Conservation (phyloP, 768 basidiomycete species). For the Glaciozyma antarctica region DNA sequence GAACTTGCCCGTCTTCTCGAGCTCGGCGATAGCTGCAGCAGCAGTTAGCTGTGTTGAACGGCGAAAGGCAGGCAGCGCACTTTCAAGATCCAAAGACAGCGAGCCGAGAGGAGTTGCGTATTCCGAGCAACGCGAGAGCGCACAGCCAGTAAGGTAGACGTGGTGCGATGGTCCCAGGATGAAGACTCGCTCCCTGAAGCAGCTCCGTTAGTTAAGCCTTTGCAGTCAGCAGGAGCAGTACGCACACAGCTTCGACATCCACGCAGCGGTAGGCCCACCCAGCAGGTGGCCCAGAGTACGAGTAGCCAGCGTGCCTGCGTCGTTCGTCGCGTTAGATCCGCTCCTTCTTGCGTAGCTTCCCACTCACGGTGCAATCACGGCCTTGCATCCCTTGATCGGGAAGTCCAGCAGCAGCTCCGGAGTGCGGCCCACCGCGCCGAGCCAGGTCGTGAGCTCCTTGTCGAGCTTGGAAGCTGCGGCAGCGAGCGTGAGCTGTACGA, state of each 20-base stretch:
- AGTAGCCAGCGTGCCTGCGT: constrained; percentile 84
- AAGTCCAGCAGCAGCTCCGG: constrained; percentile 26
- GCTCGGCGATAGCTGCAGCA: constrained; percentile 54
- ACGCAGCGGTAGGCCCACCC: constrained; percentile 94
- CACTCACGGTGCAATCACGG: constrained; percentile 88
- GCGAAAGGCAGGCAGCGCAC: constrained; percentile 46
- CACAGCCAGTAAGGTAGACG: constrained; percentile 74
- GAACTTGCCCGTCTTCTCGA: constrained; percentile 60
- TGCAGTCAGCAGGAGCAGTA: constrained; percentile 12
- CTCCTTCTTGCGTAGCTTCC: too few relatives aligned
- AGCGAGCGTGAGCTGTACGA: not conserved
- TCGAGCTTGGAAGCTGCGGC: constrained; percentile 51
- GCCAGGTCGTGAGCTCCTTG: constrained; percentile 55
- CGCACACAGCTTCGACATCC: constrained; percentile 69
- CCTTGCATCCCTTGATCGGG: constrained; percentile 63
- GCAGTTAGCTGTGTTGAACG: not conserved
- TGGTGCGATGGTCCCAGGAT: constrained; percentile 95
- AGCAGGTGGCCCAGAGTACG: constrained; percentile 84
- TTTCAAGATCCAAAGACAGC: constrained; percentile 64
- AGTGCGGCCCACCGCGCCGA: constrained; percentile 45
- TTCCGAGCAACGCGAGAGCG: constrained; percentile 62
- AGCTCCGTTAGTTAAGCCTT: not conserved
- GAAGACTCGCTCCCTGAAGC: constrained; percentile 72
- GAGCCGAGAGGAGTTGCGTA: constrained; percentile 82
- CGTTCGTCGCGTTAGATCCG: not conserved